Conservation (phyloP, 768 basidiomycete genomes). For the Naganishia vishniacii region DNA sequence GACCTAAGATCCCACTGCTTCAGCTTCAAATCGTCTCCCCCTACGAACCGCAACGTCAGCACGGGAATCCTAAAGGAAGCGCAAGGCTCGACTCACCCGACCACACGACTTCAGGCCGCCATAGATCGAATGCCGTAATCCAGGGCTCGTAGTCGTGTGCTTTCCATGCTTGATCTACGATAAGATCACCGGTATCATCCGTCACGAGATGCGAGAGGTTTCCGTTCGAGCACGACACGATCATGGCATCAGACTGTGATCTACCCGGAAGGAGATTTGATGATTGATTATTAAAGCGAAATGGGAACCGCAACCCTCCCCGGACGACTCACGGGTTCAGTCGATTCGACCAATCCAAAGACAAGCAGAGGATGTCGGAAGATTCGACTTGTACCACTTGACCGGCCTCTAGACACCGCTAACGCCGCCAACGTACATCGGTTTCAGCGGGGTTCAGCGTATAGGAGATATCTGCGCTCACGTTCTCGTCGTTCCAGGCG, state of each 20-base stretch:
- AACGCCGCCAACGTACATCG: no score
- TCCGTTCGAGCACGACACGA: slow-evolving; percentile 79
- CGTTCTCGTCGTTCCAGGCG: slow-evolving; percentile 56
- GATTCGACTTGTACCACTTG: slow-evolving; percentile 49
- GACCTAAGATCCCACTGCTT: slow-evolving; percentile 85
- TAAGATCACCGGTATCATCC: slow-evolving; percentile 52
- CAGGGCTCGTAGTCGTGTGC: slow-evolving; percentile 94
- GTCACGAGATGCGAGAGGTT: slow-evolving; percentile 58
- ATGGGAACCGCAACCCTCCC: no score
- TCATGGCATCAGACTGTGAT: slow-evolving; percentile 49
- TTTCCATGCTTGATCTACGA: slow-evolving; percentile 61
- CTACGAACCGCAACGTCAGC: slow-evolving; percentile 50
- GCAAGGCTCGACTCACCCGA: slow-evolving; percentile 59
- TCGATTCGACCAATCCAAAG: slow-evolving; percentile 86
- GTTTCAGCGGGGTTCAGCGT: background rate
- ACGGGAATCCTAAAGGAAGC: background rate
- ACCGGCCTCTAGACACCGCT: slow-evolving; percentile 35
- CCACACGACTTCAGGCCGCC: slow-evolving; percentile 72
- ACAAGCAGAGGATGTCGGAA: slow-evolving; percentile 69
- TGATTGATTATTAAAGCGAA: background rate
- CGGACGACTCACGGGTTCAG: slow-evolving; percentile 35
- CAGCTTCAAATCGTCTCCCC: slow-evolving; percentile 84
- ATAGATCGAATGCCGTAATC: slow-evolving; percentile 86
- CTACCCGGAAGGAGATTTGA: background rate
- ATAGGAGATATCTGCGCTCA: slow-evolving; percentile 38